phyloP scores from a whole-genome alignment of 768 basidiomycete species.

The Antrodiella citrinella region DNA sequence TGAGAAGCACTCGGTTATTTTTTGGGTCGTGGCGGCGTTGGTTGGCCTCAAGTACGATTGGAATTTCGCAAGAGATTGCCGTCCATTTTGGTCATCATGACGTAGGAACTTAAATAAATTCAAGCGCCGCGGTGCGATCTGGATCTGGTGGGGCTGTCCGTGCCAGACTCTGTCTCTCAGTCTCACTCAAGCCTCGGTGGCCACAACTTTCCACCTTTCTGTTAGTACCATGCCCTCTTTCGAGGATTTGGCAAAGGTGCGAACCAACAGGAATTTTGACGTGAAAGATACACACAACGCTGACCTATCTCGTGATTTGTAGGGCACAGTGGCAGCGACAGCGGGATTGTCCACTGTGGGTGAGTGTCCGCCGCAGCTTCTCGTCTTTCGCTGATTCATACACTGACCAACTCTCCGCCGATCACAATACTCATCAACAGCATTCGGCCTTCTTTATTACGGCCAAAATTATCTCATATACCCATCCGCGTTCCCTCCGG shows the following conservation, averaged over 20 bases:
- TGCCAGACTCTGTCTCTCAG: too few relatives aligned
- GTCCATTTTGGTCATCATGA: background rate
- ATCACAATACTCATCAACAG: conserved; percentile 25
- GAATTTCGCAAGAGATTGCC: background rate
- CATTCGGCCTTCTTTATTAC: conserved; percentile 71
- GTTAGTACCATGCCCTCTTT: background rate
- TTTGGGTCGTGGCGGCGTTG: background rate
- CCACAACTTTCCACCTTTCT: too few relatives aligned
- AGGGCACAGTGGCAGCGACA: conserved; percentile 30
- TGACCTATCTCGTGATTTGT: too few relatives aligned
- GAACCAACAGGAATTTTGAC: background rate
- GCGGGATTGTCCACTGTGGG: conserved; percentile 30
- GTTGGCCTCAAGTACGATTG: too few relatives aligned
- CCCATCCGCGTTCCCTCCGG: conserved; percentile 73
- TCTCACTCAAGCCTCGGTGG: too few relatives aligned
- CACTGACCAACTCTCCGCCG: background rate
- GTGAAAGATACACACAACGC: background rate
- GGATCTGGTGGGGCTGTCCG: too few relatives aligned
- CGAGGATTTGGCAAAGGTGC: background rate
- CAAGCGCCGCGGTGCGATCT: background rate
- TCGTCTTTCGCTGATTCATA: background rate
- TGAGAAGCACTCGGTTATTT: background rate
- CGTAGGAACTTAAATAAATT: background rate
- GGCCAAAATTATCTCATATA: conserved; percentile 90
- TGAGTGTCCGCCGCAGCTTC: conserved; percentile 14